Conservation (phyloP, 805 yeast genomes). For the Metschnikowia continentalis region DNA sequence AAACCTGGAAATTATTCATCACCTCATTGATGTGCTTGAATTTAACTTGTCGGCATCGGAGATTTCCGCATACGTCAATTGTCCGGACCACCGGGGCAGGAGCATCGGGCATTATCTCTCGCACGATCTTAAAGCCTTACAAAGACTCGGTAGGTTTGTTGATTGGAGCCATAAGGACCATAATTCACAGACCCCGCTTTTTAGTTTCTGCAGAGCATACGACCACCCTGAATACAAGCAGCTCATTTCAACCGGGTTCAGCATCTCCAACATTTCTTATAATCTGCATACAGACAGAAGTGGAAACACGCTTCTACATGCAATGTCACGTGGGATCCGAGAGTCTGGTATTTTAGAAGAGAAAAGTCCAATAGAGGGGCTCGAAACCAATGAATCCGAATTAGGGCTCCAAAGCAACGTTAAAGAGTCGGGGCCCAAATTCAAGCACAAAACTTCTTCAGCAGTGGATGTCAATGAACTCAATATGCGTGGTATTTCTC, state of each 20-base stretch:
- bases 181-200: slow-evolving; percentile 73
- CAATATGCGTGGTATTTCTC: slow-evolving; percentile 58
- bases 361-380: too few relatives aligned
- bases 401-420: too few relatives aligned
- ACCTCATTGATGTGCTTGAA: slow-evolving; percentile 40
- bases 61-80: slow-evolving; percentile 44
- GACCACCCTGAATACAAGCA: slow-evolving; percentile 63
- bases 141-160: slow-evolving; percentile 50
- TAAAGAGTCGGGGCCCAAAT: too few relatives aligned
- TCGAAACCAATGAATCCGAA: too few relatives aligned
- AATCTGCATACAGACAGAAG: slow-evolving; percentile 65
- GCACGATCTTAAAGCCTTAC: slow-evolving; percentile 50
- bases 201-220: slow-evolving; percentile 71
- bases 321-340: slow-evolving; percentile 49
- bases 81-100: slow-evolving; percentile 50
- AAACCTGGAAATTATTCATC: slow-evolving; percentile 42
- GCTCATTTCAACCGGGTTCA: slow-evolving; percentile 46
- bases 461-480: slow-evolving; percentile 50
- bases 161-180: slow-evolving; percentile 68
- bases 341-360: slow-evolving; percentile 22
- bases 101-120: slow-evolving; percentile 72
- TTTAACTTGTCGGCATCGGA: slow-evolving; percentile 44
- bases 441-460: neutral
- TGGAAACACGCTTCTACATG: slow-evolving; percentile 77
- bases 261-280: slow-evolving; percentile 44